Conservation (phyloP, 2,329 filamentous ascomycete species). For the Immersiporthe knoxdaviesiana region DNA sequence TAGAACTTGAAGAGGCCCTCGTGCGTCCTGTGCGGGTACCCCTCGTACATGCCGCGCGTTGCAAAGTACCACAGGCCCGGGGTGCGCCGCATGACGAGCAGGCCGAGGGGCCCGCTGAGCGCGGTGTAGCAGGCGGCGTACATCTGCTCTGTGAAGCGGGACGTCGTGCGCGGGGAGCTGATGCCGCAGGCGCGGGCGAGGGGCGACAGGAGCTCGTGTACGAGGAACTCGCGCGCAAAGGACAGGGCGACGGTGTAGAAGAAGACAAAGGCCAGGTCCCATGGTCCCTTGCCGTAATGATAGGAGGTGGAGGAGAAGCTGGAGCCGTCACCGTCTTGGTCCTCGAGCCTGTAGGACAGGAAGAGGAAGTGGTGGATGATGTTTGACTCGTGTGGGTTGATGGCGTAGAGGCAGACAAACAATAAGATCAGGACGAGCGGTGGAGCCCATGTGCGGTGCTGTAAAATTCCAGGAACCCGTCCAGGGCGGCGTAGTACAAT, state of each 20-base stretch:
- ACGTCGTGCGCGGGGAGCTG: constrained; percentile 74
- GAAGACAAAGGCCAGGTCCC: constrained; percentile 82
- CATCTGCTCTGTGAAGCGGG: constrained; percentile 93
- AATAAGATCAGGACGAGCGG: background rate
- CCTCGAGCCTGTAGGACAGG: constrained; percentile 79
- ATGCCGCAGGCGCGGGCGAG: constrained; percentile 73
- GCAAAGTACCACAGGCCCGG: constrained; percentile 91
- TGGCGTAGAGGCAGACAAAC: background rate
- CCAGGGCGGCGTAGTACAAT: background rate
- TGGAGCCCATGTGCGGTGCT: background rate
- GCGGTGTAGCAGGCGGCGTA: constrained; percentile 93
- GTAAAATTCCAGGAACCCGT: background rate
- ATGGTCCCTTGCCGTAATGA: constrained; percentile 79
- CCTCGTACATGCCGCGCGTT: constrained; percentile 85
- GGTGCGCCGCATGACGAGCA: constrained; percentile 88
- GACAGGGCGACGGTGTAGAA: constrained; percentile 91
- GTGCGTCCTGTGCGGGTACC: constrained; percentile 83
- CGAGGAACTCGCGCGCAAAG: constrained; percentile 93
- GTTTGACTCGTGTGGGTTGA: background rate
- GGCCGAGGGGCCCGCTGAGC: constrained; percentile 77
- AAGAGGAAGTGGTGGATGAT: constrained; percentile 50
- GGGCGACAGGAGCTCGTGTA: constrained; percentile 85
- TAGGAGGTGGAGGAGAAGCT: constrained; percentile 38
- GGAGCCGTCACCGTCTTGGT: constrained; percentile 42
- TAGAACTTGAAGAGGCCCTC: constrained; percentile 88